A percentile compares a stretch with the other conserved stretches of the same genome.
phyloP scores from a whole-genome alignment of 306 rosid genomes.

The Cercis canadensis region DNA sequence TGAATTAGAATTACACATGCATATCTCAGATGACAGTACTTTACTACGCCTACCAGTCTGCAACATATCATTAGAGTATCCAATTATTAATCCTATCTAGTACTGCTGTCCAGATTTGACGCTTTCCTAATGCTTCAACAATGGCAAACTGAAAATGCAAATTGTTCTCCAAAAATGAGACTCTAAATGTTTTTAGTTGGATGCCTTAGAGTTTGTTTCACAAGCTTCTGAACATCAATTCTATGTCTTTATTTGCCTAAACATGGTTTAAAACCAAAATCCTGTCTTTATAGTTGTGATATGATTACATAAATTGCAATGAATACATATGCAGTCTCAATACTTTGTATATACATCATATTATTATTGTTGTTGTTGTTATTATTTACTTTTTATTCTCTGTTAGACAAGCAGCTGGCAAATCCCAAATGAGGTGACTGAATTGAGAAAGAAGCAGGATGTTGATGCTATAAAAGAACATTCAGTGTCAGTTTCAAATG shows the following conservation, averaged over 20 bases:
- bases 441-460: constrained; percentile 81
- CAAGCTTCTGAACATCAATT: no score
- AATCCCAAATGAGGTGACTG: constrained; percentile 93
- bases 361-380: not conserved
- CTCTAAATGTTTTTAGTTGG: not conserved
- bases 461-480: constrained; percentile 64
- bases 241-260: no score
- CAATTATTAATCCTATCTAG: no score
- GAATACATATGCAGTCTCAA: not conserved
- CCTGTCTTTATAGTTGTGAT: not conserved
- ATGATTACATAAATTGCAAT: not conserved
- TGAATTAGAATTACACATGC: no score
- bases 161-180: no score
- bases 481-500: constrained; percentile 56
- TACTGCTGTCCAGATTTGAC: no score
- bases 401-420: constrained; percentile 96
- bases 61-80: no score
- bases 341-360: constrained; percentile 10
- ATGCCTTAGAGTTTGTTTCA: no score
- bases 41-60: no score
- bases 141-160: no score
- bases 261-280: not conserved
- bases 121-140: no score
- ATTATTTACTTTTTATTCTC: constrained; percentile 27
- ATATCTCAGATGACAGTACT: no score